These are phyloP conservation scores for Starmerella apis DNA, from an alignment of 805 yeast genomes.

Conservation along the genomic window DNA sequence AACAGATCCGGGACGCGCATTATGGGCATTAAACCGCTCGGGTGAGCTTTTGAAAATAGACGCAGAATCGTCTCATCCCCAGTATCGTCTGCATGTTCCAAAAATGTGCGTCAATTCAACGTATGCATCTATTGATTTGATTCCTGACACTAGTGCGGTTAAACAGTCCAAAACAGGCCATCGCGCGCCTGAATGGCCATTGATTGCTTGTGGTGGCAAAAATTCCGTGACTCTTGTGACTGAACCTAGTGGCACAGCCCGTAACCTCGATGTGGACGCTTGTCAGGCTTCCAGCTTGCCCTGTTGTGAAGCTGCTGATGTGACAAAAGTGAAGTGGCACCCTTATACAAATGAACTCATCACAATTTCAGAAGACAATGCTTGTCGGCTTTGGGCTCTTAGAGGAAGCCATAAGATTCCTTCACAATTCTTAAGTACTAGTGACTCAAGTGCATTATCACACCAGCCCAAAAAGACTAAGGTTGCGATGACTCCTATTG, in stretches of 20 bases:
- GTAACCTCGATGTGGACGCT: slow-evolving; percentile 2
- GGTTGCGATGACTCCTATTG: background rate
- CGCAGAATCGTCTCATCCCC: background rate
- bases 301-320: background rate
- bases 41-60: slow-evolving; percentile 16
- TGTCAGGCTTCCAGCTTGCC: background rate
- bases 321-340: slow-evolving; percentile 12
- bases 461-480: background rate
- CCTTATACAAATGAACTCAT: slow-evolving; percentile 10
- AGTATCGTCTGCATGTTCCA: slow-evolving; percentile 1
- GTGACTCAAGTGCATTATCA: background rate
- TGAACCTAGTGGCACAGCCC: slow-evolving; percentile 8
- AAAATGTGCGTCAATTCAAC: background rate
- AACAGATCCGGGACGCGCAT: slow-evolving; percentile 5
- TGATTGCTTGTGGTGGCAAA: slow-evolving; percentile 21
- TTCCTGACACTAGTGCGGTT: background rate
- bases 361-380: background rate
- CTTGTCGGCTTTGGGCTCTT: slow-evolving; percentile 1
- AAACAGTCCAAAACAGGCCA: slow-evolving; percentile 1
- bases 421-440: background rate
- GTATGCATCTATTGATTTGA: slow-evolving; percentile 6
- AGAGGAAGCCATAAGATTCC: background rate
- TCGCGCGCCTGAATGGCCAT: slow-evolving; percentile 5
- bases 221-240: slow-evolving; percentile 19
- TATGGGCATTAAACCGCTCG: slow-evolving; percentile 25